A percentile compares a stretch with the other conserved stretches of the same genome.
Evolutionary conservation across 176 grass and related monocot genomes (phyloP).

Genomic region (Chrysopogon serrulatus): DNA sequence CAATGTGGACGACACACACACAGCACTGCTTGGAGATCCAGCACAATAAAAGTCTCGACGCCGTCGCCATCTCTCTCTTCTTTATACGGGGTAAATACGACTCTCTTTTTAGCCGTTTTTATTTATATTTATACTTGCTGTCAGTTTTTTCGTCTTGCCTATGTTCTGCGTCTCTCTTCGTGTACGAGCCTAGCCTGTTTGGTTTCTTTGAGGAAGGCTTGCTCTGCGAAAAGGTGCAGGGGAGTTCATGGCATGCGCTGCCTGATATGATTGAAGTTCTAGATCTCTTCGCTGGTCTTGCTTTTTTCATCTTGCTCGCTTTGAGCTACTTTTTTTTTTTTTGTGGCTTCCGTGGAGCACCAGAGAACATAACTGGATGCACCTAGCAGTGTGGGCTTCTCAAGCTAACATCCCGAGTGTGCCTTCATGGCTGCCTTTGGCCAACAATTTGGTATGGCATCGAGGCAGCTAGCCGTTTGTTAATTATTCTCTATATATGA

Average conservation of each 20-base stretch:
- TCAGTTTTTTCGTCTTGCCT: not conserved
- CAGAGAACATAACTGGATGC: constrained; percentile 1
- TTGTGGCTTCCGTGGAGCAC: not conserved
- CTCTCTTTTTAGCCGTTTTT: not conserved
- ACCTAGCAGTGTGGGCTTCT: not conserved
- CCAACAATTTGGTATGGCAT: not conserved
- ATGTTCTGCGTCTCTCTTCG: not conserved
- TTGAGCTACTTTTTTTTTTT: not conserved
- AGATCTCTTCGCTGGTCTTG: not conserved
- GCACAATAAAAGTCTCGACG: constrained; percentile 21
- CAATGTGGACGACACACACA: constrained; percentile 34
- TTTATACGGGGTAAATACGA: not conserved
- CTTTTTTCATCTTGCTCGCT: not conserved
- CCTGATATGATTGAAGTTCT: constrained; percentile 10
- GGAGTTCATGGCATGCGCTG: constrained; percentile 1
- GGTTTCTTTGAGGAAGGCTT: not conserved
- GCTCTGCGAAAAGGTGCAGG: not conserved
- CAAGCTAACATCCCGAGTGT: not conserved
- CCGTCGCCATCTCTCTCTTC: not conserved
- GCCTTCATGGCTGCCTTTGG: constrained; percentile 3
- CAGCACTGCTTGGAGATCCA: constrained; percentile 28
- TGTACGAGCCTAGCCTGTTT: not conserved
- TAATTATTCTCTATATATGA: not conserved
- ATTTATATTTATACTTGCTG: not conserved
- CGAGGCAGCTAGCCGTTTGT: not conserved